A percentile compares a stretch with the other conserved stretches of the same genome.
phyloP scores from a whole-genome alignment of 2,329 filamentous ascomycete genomes.

The Trichoderma lentiforme region DNA sequence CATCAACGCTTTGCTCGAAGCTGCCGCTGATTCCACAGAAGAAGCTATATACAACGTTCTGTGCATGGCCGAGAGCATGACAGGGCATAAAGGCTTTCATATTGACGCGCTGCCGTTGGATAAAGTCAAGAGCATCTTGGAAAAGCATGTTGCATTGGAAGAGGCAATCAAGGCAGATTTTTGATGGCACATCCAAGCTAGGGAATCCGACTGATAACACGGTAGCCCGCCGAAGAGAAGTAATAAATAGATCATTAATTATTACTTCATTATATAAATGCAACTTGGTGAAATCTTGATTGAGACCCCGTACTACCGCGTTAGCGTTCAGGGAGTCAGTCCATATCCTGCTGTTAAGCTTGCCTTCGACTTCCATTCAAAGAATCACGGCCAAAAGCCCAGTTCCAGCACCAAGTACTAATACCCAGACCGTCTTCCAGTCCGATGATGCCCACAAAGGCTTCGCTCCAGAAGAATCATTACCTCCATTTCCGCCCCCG shows the following conservation, averaged over 20 bases:
- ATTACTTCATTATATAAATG: neutral
- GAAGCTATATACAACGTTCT: slow-evolving; percentile 65
- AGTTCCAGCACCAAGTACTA: slow-evolving; percentile 2
- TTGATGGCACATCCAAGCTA: neutral
- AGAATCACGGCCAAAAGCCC: slow-evolving; percentile 11
- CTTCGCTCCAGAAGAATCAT: neutral
- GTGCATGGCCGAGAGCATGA: slow-evolving; percentile 58
- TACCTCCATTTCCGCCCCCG: neutral
- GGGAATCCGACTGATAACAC: neutral
- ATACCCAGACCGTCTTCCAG: neutral
- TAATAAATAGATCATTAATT: too few species aligned
- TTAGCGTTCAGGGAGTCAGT: accelerated
- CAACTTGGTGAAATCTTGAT: neutral
- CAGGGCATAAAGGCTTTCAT: slow-evolving; percentile 47
- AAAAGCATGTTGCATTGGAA: slow-evolving; percentile 25
- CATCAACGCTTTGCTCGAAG: slow-evolving; percentile 61
- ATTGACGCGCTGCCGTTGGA: slow-evolving; percentile 50
- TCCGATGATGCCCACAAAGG: slow-evolving; percentile 8
- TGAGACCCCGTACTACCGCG: accelerated
- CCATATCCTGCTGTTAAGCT: neutral
- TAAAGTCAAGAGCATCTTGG: slow-evolving; percentile 43
- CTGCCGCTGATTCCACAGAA: slow-evolving; percentile 59
- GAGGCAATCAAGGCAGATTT: neutral
- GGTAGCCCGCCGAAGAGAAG: too few species aligned
- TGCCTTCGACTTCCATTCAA: neutral